phyloP scores from a whole-genome alignment of 371 early-diverging fungal species.

The Mortierella sp. region DNA sequence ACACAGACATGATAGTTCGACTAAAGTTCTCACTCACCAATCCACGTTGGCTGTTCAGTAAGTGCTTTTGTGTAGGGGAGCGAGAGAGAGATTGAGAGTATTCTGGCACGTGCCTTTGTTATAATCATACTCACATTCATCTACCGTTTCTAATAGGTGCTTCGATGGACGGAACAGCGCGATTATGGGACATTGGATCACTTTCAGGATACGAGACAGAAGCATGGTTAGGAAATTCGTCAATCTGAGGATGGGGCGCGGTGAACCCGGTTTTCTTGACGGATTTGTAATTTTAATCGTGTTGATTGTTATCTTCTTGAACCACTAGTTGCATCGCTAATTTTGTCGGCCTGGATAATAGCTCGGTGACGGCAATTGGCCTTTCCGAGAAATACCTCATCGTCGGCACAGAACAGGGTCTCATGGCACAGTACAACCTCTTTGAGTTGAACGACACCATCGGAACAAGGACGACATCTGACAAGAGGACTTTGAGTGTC shows the following conservation, averaged over 20 bases:
- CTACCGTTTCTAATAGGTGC: constrained; percentile 50
- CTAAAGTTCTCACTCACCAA: constrained; percentile 61
- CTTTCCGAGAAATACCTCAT: constrained; percentile 49
- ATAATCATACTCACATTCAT: not conserved
- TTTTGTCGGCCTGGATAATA: constrained; percentile 23
- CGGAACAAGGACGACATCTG: not conserved
- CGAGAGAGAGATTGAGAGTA: not conserved
- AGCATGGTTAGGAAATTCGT: too few species aligned
- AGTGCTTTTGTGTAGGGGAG: not conserved
- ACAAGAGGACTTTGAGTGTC: not conserved
- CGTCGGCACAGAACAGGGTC: constrained; percentile 38
- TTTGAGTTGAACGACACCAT: constrained; percentile 11
- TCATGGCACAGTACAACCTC: constrained; percentile 50
- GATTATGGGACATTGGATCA: constrained; percentile 72
- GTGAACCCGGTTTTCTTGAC: too few species aligned
- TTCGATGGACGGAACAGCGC: constrained; percentile 62
- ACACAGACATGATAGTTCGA: constrained; percentile 56
- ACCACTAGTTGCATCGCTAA: constrained; percentile 48
- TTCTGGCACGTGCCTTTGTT: too few species aligned
- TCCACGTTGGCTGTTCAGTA: constrained; percentile 68
- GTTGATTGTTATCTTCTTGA: not conserved
- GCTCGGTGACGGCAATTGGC: constrained; percentile 45
- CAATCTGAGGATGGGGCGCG: not conserved
- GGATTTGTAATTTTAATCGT: too few species aligned
- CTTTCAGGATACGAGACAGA: constrained; percentile 19